phyloP scores from a whole-genome alignment of 106 monocot genomes.

The Agapanthus africanus region DNA sequence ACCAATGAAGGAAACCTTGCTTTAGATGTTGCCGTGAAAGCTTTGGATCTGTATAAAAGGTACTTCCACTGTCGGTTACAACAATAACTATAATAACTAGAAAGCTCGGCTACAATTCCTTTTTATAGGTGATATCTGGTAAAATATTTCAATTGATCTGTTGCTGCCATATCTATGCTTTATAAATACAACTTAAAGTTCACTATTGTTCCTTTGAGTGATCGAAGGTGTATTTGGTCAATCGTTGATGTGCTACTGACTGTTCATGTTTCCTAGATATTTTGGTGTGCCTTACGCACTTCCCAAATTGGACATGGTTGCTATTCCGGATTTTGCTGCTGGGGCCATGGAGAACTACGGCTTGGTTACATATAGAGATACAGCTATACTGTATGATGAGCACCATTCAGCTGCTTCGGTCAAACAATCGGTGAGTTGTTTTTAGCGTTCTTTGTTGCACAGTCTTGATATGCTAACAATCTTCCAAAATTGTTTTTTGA shows the following conservation, averaged over 20 bases:
- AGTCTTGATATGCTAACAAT: no score
- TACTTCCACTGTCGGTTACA: constrained; percentile 10
- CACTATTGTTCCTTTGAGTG: background rate
- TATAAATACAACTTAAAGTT: background rate
- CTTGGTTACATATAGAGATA: constrained; percentile 85
- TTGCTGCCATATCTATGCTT: background rate
- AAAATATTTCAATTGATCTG: background rate
- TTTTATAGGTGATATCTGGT: background rate
- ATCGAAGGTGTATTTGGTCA: background rate
- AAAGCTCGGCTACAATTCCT: background rate
- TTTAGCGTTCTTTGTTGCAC: background rate
- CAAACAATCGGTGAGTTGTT: constrained; percentile 60
- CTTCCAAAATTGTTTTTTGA: background rate
- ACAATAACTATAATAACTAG: background rate
- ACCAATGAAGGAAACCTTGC: constrained; percentile 85
- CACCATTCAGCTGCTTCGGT: constrained; percentile 58
- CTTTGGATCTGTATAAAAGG: constrained; percentile 71
- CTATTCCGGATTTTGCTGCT: constrained; percentile 96
- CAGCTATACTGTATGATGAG: constrained; percentile 75
- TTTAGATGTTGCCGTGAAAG: constrained; percentile 82
- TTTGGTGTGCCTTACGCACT: constrained; percentile 72
- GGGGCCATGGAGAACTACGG: constrained; percentile 99
- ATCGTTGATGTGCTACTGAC: background rate
- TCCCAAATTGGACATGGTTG: constrained; percentile 97
- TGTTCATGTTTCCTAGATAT: constrained; percentile 37